Evolutionary conservation across 306 rosid genomes (phyloP).

Genomic region (Lagenaria siceraria): DNA sequence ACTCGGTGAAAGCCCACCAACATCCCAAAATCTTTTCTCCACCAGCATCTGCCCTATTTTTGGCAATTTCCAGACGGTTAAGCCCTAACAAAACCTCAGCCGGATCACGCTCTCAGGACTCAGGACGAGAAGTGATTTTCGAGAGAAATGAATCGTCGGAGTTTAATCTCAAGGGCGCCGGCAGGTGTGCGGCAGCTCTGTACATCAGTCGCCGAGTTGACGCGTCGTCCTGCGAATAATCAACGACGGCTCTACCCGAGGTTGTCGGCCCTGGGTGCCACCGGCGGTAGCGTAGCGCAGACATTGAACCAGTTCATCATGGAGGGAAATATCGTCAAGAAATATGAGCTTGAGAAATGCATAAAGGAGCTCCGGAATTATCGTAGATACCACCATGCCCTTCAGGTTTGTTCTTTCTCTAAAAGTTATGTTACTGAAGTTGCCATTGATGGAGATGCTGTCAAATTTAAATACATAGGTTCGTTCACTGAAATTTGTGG

Average conservation of each 20-base stretch:
- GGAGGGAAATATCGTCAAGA: constrained; percentile 42
- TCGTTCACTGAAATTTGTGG: neutral
- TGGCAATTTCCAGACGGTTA: too few species aligned
- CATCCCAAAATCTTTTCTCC: too few species aligned
- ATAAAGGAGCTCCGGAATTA: constrained; percentile 53
- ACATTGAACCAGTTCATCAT: constrained; percentile 42
- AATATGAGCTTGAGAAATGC: constrained; percentile 29
- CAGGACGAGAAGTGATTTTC: neutral
- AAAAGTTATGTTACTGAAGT: neutral
- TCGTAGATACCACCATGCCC: constrained; percentile 33
- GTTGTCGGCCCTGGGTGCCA: constrained; percentile 41
- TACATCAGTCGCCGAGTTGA: constrained; percentile 1
- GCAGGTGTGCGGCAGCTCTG: constrained; percentile 27
- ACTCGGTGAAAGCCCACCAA: too few species aligned
- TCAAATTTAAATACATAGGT: neutral
- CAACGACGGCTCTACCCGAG: constrained; percentile 30
- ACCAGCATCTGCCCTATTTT: too few species aligned
- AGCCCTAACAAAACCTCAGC: constrained; percentile 1
- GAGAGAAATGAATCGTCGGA: constrained; percentile 27
- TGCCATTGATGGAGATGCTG: neutral
- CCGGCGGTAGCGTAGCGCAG: constrained; percentile 42
- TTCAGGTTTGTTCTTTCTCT: constrained; percentile 35
- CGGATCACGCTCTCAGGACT: neutral
- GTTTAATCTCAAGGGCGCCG: constrained; percentile 21
- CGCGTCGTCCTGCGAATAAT: neutral